These are phyloP conservation scores for Scheffersomyces parashehatae DNA, from an alignment of 1,139 yeast genomes.

Conservation along the genomic window DNA sequence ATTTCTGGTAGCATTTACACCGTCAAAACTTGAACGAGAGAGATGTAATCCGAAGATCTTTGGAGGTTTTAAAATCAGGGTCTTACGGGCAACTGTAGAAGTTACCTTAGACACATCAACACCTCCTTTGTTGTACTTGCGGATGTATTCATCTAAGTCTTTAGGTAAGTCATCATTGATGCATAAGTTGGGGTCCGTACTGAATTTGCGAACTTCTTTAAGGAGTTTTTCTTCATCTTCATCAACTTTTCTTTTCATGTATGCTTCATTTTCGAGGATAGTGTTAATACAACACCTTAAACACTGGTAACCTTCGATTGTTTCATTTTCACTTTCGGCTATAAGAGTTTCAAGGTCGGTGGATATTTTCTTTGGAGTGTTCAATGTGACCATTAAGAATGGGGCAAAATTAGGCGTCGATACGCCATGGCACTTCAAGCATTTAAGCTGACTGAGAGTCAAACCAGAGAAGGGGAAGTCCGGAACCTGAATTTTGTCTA, in stretches of 20 bases:
- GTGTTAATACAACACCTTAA: constrained; percentile 60
- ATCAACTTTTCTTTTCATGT: constrained; percentile 1
- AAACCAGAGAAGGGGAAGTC: constrained; percentile 76
- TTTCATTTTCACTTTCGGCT: constrained; percentile 61
- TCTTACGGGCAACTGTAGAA: constrained; percentile 66
- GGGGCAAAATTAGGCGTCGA: constrained; percentile 63
- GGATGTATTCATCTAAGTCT: constrained; percentile 46
- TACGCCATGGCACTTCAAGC: constrained; percentile 63
- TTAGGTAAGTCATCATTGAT: constrained; percentile 63
- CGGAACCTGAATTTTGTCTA: constrained; percentile 42
- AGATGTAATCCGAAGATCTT: constrained; percentile 72
- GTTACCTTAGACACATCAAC: constrained; percentile 48
- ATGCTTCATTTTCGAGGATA: constrained; percentile 39
- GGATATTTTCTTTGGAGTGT: constrained; percentile 62
- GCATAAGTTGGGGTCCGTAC: constrained; percentile 34
- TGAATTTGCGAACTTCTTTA: constrained; percentile 28
- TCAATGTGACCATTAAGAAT: constrained; percentile 71
- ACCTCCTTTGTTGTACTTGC: constrained; percentile 44
- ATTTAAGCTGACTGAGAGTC: constrained; percentile 64
- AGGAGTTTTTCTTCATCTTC: constrained; percentile 10
- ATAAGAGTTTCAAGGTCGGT: constrained; percentile 57
- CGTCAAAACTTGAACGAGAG: constrained; percentile 77
- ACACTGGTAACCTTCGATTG: constrained; percentile 81
- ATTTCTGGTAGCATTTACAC: constrained; percentile 72
- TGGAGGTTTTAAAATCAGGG: constrained; percentile 67